These are phyloP conservation scores for Teratosphaeria gauchensis DNA, from an alignment of 2,329 filamentous ascomycete genomes.

Conservation along the genomic window DNA sequence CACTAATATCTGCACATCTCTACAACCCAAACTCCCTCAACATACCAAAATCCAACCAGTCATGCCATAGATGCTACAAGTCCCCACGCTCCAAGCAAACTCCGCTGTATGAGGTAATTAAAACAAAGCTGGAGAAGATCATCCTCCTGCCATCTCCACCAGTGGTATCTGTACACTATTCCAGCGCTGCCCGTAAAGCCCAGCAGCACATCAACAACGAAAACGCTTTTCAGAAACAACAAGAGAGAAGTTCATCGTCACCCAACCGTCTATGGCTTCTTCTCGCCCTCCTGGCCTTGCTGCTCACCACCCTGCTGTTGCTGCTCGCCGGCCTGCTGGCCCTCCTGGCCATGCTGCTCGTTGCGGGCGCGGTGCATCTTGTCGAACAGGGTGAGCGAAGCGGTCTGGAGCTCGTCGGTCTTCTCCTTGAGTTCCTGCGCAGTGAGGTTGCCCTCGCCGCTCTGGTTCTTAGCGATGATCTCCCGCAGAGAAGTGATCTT, in stretches of 20 bases:
- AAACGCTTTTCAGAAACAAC: neutral
- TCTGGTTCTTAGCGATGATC: constrained; percentile 88
- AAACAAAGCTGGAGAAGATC: neutral
- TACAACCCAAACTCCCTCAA: neutral
- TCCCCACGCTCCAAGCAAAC: neutral
- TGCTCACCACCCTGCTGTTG: constrained; percentile 27
- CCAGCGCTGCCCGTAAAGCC: neutral
- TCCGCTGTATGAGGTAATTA: neutral
- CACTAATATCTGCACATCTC: neutral
- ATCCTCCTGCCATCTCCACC: neutral
- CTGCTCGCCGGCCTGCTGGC: constrained; percentile 33
- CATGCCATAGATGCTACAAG: neutral
- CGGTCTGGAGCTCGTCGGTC: constrained; percentile 94
- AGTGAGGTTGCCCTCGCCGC: constrained; percentile 76
- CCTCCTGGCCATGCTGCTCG: constrained; percentile 36
- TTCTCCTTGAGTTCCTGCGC: constrained; percentile 95
- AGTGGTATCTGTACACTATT: neutral
- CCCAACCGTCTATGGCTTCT: constrained; percentile 49
- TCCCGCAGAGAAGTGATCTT: constrained; percentile 80
- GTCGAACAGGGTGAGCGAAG: constrained; percentile 93
- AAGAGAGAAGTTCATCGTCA: neutral
- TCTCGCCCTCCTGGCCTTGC: constrained; percentile 53
- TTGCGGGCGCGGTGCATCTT: constrained; percentile 97
- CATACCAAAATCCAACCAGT: neutral
- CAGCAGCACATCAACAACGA: neutral